Evolutionary conservation across 2,329 filamentous ascomycete genomes (phyloP), one percentile per base, ranked within the genome.

Genomic region (Graphiopsis chlorocephala): DNA sequence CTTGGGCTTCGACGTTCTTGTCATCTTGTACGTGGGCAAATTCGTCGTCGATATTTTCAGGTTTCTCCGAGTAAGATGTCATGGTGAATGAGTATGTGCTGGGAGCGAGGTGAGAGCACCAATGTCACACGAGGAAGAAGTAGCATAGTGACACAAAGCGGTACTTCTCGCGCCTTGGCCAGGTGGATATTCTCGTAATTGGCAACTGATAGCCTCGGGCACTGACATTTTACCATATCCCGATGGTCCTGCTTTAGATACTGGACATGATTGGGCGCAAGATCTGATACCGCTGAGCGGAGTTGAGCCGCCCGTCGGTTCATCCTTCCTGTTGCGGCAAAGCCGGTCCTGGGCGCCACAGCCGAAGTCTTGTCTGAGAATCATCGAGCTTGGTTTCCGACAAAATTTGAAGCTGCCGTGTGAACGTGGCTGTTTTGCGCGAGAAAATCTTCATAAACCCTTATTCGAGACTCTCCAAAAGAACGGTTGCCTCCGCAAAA

Each of bases 1-100:
- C 65, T 50, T 68, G 64, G 10, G 68, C 63, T 33, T 67, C 65
- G 23, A 67, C 69, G 25, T 52, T 38, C 20, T 53, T 61, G 28
- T 61, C 47, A 23, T 47, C 47, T 2, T 38, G 25, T 12, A 61
- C 15, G 68, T 47, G 69, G 20, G 45, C 59, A 2, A 29, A 29
- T 31, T 61, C 59, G 15, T 61, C 59, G 47, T 61, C 59, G 17
- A 53, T 38, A n/a, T 25, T 29, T 53, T 53, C 50, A 15, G 56
- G 56, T 14, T 61, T 61, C 23, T 61, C 59, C 20, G 42, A 45
- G 47, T 61, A 29, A 15, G 45, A 35, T 29, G 47, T 33, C 59
- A 61, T 61, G 45, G 29, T 53, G n/a, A 25, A 17, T n/a, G 29
- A 11, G 31, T 35, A 8, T 45, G 38, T 28, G 20, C n/a, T 38